Base-by-base conservation (phyloP, 345 rosid species). In the Gossypium sturtianum region DNA sequence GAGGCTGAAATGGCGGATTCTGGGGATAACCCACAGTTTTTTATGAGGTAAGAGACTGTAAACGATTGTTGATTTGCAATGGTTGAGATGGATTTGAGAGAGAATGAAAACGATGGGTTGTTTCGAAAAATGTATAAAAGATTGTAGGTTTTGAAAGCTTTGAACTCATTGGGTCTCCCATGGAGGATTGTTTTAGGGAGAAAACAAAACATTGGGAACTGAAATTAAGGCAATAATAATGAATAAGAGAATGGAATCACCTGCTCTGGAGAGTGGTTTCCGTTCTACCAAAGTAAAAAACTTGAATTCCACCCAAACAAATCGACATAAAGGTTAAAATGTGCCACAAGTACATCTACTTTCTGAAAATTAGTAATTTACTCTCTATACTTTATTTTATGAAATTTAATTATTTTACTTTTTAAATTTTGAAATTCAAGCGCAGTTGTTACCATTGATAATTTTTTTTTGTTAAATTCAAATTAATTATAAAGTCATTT, bases 41-140 rank as follows among this genome's bases (percentile, higher is more conserved):
- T 72, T 1, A 79, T 53, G 64, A 83, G 87, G 80, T 80, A 84
- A 17, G 83, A 84, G 22, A 80, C 74, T 15, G 82, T 63, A 58
- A 84, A 81, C 0, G 81, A 68, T 20, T 19, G 23, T 27, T 68
- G 29, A 45, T 34, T 69, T 9, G 76, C 63, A 34, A 23, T 2
- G 23, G 16, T 74, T 29, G 66, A 60, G 41, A 13, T 23, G 16
- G 41, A 25, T 25, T 56, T 56, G 27, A 19, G 4, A 56, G 25
- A 20, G 60, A 56, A 19, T 9, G 25, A 34, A 34, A 34, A 34
- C 6, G 41, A 34, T 1, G 41, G 41, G 7, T 34, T 34, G 45
- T 29, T 61, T 29, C 9, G 66, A 61, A 61, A 19, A 60, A 60
- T 60, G 65, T 6, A 15, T 0, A 61, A 61, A 29, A 61, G 20